Conservation (phyloP, 176 grass and related monocot genomes). For the Thalia dealbata region DNA sequence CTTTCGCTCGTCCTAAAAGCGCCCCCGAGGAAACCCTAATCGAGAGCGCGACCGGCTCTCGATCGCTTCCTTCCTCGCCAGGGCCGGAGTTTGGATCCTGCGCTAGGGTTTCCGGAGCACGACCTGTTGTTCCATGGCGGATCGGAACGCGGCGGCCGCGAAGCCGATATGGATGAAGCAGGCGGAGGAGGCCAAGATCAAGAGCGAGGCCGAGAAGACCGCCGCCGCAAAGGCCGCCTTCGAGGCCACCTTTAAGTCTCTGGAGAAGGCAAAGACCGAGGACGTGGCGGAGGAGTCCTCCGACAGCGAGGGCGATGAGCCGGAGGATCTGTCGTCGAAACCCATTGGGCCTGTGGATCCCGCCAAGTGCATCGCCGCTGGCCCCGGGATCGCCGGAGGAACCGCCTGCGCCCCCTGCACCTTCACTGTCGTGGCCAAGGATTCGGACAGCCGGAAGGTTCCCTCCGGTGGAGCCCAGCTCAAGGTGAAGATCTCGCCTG, state of each 20-base stretch:
- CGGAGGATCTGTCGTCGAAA: conserved; percentile 26
- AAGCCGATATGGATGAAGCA: conserved; percentile 88
- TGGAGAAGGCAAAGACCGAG: conserved; percentile 24
- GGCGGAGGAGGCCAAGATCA: conserved; percentile 92
- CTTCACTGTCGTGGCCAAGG: conserved; percentile 59
- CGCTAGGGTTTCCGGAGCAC: not conserved
- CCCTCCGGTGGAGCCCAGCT: conserved; percentile 36
- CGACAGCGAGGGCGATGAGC: conserved; percentile 19
- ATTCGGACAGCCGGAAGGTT: conserved; percentile 47
- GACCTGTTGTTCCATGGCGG: conserved; percentile 6
- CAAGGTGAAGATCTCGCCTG: conserved; percentile 53
- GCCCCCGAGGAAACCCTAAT: no score
- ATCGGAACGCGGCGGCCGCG: conserved; percentile 28
- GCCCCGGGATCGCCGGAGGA: conserved; percentile 59
- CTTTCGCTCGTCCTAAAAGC: no score
- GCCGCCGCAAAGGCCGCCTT: conserved; percentile 93
- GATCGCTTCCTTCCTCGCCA: no score
- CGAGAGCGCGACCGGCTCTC: no score
- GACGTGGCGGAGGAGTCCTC: conserved; percentile 8
- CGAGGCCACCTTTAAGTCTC: conserved; percentile 75
- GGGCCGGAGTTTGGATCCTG: not conserved
- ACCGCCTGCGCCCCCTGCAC: conserved; percentile 35
- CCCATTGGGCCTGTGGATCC: conserved; percentile 61
- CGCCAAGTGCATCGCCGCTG: conserved; percentile 48
- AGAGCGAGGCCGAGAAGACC: conserved; percentile 79